phyloP scores from a whole-genome alignment of 2,329 filamentous ascomycete genomes.

The Grosmannia clavigera region DNA sequence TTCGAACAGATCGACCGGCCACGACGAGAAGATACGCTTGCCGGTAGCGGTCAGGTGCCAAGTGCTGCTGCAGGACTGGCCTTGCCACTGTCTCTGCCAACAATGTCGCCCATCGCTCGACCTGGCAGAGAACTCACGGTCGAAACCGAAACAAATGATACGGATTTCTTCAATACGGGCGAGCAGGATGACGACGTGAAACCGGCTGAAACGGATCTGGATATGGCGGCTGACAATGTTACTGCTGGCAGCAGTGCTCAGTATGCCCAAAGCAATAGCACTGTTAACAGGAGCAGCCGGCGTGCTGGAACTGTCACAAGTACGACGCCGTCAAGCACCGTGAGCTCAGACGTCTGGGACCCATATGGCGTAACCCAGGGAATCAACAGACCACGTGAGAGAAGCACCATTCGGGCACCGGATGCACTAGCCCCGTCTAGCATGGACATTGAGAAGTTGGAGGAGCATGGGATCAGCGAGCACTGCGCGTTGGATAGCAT shows the following conservation, averaged over 20 bases:
- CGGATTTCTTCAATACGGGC: slow-evolving; percentile 7
- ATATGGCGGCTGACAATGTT: slow-evolving; percentile 7
- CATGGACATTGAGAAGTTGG: slow-evolving; percentile 23
- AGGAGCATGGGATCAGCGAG: slow-evolving; percentile 19
- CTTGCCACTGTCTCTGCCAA: slow-evolving; percentile 25
- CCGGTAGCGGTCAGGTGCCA: not conserved
- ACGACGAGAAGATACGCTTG: not conserved
- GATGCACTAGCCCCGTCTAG: not conserved
- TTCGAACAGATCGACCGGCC: slow-evolving; percentile 4
- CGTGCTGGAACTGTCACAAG: not conserved
- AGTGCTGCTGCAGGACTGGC: not conserved
- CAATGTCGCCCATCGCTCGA: slow-evolving; percentile 30
- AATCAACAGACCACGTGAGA: slow-evolving; percentile 9
- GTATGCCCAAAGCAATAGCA: not conserved
- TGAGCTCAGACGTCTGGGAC: slow-evolving; percentile 12
- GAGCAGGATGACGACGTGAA: slow-evolving; percentile 15
- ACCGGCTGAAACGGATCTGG: slow-evolving; percentile 15
- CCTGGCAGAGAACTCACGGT: slow-evolving; percentile 10
- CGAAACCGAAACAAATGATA: slow-evolving; percentile 6
- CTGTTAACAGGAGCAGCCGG: not conserved
- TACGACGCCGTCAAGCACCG: not conserved
- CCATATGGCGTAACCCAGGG: slow-evolving; percentile 4
- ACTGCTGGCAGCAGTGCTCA: not conserved
- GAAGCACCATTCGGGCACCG: not conserved
- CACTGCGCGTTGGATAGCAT: slow-evolving; percentile 18